These are phyloP conservation scores for Alternaria burnsii DNA, from an alignment of 2,329 filamentous ascomycete genomes.

Conservation along the genomic window DNA sequence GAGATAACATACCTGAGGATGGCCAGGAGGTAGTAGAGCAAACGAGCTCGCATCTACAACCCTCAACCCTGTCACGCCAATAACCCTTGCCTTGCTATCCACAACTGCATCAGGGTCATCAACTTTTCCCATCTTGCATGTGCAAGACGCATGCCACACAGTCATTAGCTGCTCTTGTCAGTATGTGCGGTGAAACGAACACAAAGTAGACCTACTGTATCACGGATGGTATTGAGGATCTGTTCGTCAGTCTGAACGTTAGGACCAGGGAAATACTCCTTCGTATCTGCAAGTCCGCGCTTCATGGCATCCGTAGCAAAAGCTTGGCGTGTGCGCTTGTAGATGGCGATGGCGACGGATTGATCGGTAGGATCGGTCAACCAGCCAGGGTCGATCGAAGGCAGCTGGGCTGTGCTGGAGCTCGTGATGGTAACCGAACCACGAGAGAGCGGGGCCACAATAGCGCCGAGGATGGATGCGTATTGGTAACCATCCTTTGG, in stretches of 20 bases:
- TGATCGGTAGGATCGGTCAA: constrained; percentile 44
- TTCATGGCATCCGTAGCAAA: constrained; percentile 33
- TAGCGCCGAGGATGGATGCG: constrained; percentile 40
- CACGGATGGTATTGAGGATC: constrained; percentile 31
- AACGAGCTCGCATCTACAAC: constrained; percentile 49
- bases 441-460: constrained; percentile 47
- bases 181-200: background rate
- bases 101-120: constrained; percentile 46
- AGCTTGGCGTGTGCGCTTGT: constrained; percentile 41
- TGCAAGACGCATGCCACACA: constrained; percentile 39
- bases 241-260: constrained; percentile 35
- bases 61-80: constrained; percentile 43
- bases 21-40: constrained; percentile 48
- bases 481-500: constrained; percentile 43
- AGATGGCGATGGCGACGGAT: constrained; percentile 42
- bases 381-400: constrained; percentile 49
- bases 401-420: constrained; percentile 33
- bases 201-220: constrained; percentile 5
- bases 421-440: constrained; percentile 48
- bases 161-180: constrained; percentile 15
- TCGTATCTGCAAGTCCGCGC: constrained; percentile 2
- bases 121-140: constrained; percentile 40
- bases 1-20: constrained; percentile 27
- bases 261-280: constrained; percentile 39
- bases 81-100: constrained; percentile 45